Evolutionary conservation across 139 green algal genomes (phyloP).

Genomic region (Closterium sp.): DNA sequence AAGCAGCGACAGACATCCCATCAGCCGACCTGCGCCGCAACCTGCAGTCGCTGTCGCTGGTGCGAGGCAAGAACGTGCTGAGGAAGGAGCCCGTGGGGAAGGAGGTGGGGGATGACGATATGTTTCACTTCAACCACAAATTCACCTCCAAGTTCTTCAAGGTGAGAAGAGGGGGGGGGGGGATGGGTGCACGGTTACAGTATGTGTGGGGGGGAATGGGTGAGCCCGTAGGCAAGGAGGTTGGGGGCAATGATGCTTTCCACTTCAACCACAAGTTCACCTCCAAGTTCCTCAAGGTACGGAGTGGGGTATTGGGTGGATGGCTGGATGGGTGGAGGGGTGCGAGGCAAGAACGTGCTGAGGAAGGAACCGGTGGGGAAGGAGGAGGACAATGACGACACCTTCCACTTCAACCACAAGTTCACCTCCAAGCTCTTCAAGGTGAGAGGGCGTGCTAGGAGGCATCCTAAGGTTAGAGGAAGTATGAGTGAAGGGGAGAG

Average conservation of each 20-base stretch:
- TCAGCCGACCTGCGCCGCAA: constrained; percentile 76
- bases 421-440: too few relatives aligned
- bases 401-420: constrained; percentile 89
- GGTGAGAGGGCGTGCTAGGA: too few relatives aligned
- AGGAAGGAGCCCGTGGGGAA: constrained; percentile 79
- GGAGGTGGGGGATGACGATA: constrained; percentile 80
- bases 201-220: too few relatives aligned
- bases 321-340: too few relatives aligned
- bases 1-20: constrained; percentile 74
- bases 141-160: too few relatives aligned
- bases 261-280: constrained; percentile 84
- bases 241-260: constrained; percentile 82
- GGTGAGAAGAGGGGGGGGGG: constrained; percentile 41
- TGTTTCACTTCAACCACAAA: constrained; percentile 93
- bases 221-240: constrained; percentile 64
- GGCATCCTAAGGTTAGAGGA: too few relatives aligned
- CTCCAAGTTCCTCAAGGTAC: constrained; percentile 80
- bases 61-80: constrained; percentile 94
- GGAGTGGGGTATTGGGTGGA: too few relatives aligned
- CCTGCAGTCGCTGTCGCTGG: constrained; percentile 83
- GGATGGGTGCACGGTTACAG: too few relatives aligned
- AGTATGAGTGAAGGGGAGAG: too few relatives aligned
- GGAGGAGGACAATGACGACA: constrained; percentile 80
- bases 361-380: constrained; percentile 78
- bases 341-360: constrained; percentile 77